Percentiles rank a stretch among this genome's conserved stretches.
These are phyloP conservation scores for Zanthoxylum bungeanum DNA, from an alignment of 345 rosid species.

Conservation along the genomic window DNA sequence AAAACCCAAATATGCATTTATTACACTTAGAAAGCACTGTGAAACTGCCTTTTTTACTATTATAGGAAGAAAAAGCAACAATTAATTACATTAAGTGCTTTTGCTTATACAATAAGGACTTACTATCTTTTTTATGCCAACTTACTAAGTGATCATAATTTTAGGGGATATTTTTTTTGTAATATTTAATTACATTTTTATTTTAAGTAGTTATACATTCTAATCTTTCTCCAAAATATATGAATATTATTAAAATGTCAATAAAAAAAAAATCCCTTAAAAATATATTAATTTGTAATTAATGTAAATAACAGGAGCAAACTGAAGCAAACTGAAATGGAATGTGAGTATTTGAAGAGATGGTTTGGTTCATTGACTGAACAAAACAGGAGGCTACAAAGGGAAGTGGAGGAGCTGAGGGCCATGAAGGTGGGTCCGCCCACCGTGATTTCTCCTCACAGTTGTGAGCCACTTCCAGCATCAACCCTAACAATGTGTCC, in stretches of 20 bases:
- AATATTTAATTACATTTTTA: no score
- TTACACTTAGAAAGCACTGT: neutral
- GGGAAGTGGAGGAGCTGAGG: conserved; percentile 91
- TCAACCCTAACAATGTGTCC: conserved; percentile 93
- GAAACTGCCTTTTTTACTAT: neutral
- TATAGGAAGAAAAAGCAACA: neutral
- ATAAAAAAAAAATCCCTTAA: no score
- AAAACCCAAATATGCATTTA: conserved; percentile 14
- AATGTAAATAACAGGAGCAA: conserved; percentile 57
- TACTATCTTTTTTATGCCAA: neutral
- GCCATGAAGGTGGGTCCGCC: conserved; percentile 75
- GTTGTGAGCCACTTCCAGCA: conserved; percentile 50
- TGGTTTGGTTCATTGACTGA: conserved; percentile 92
- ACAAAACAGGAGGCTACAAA: conserved; percentile 81
- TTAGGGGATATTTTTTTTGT: no score
- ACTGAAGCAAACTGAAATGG: conserved; percentile 94
- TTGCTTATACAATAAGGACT: neutral
- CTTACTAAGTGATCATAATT: no score
- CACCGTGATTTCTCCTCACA: conserved; percentile 49
- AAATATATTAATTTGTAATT: neutral
- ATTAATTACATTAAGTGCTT: neutral
- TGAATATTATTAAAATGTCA: no score
- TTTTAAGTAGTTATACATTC: no score
- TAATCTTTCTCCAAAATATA: no score
- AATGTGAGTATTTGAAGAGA: conserved; percentile 87